A percentile compares a stretch with the other conserved stretches of the same genome.
Conservation (phyloP, 805 yeast genomes). For the baker's yeast (Saccharomyces cerevisiae) region DNA sequence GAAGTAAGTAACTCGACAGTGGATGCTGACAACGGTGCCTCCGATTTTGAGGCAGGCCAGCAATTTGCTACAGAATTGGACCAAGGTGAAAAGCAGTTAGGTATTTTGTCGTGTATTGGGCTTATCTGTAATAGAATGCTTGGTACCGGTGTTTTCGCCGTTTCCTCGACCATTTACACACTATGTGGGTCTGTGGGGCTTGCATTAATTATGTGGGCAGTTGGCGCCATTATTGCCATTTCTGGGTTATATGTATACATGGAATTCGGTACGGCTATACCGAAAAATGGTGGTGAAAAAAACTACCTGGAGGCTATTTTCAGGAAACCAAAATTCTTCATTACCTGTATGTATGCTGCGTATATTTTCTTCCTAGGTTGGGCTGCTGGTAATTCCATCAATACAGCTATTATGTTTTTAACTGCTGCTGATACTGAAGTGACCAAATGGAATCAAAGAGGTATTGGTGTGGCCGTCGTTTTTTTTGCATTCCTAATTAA, state of each 20-base stretch:
- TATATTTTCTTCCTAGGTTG: conserved; percentile 71
- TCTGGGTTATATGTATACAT: conserved; percentile 61
- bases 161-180: conserved; percentile 49
- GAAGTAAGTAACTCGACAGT: neutral
- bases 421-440: conserved; percentile 63
- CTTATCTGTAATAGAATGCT: conserved; percentile 60
- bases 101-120: conserved; percentile 53
- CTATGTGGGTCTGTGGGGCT: conserved; percentile 63
- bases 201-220: conserved; percentile 62
- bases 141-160: conserved; percentile 71
- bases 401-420: conserved; percentile 69
- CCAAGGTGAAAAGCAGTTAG: conserved; percentile 38
- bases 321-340: conserved; percentile 58
- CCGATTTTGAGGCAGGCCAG: conserved; percentile 22
- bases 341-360: conserved; percentile 59
- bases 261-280: conserved; percentile 73
- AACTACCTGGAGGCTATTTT: conserved; percentile 69
- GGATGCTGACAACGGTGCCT: conserved; percentile 2
- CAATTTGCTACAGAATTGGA: conserved; percentile 33
- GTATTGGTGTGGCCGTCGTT: conserved; percentile 66
- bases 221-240: conserved; percentile 62
- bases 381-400: conserved; percentile 79
- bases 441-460: conserved; percentile 71
- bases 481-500: conserved; percentile 62
- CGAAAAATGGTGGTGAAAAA: conserved; percentile 81